Evolutionary conservation across 306 rosid species (phyloP).

Genomic region (Glycine latifolia): DNA sequence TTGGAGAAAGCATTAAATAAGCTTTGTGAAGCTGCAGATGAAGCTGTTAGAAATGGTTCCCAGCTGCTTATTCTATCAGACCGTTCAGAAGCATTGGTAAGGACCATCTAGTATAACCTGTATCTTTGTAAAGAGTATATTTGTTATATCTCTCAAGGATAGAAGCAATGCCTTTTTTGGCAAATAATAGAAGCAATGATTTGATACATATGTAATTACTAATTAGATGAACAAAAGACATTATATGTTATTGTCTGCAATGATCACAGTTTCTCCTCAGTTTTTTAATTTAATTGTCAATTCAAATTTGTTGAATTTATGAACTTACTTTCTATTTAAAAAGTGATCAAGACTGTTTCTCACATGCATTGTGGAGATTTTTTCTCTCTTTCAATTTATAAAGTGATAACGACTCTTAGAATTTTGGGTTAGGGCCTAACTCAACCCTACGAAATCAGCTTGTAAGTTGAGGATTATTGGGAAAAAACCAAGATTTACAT

Average conservation of each 20-base stretch:
- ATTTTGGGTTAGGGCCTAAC: too few species aligned
- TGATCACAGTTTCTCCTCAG: constrained; percentile 6
- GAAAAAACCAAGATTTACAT: too few species aligned
- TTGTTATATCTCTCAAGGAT: constrained; percentile 29
- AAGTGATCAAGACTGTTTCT: constrained; percentile 2
- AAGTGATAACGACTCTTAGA: too few species aligned
- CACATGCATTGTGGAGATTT: constrained; percentile 11
- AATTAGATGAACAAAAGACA: constrained; percentile 2
- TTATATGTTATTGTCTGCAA: constrained; percentile 31
- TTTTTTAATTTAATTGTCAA: background rate
- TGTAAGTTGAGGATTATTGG: too few species aligned
- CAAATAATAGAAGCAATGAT: background rate
- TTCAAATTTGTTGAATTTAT: constrained; percentile 36
- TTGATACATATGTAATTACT: constrained; percentile 7
- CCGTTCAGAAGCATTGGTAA: constrained; percentile 86
- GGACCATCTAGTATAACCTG: constrained; percentile 41
- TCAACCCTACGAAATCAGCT: too few species aligned
- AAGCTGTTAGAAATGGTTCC: constrained; percentile 97
- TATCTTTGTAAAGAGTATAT: constrained; percentile 19
- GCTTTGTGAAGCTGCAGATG: constrained; percentile 99
- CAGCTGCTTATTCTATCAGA: constrained; percentile 94
- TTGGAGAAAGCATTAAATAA: constrained; percentile 71
- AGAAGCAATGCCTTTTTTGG: constrained; percentile 8
- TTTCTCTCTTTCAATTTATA: too few species aligned
- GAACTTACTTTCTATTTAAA: constrained; percentile 5